Base-by-base conservation (phyloP, 2,329 filamentous ascomycete species). In the Metarhizium anisopliae region DNA sequence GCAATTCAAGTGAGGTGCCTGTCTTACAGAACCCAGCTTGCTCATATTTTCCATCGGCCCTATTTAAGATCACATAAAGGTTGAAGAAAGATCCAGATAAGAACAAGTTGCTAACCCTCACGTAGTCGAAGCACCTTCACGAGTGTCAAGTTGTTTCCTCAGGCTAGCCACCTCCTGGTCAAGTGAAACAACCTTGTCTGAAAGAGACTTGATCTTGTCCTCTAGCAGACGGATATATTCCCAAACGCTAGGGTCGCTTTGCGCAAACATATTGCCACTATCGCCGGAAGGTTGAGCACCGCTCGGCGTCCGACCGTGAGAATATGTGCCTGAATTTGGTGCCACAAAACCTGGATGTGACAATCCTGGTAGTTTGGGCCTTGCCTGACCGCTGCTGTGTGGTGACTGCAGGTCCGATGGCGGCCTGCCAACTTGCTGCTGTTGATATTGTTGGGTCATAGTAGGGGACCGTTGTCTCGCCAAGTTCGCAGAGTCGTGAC, bases 221-320 rank as follows among this genome's bases (percentile, higher is more conserved):
- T 93, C 88, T 52, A 93, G 74, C 18, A 77, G 79, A 56, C 89
- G 84, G 38, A 92, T 81, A 63, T 90, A 90, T 4, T 78, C 73
- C 86, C 86, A 90, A 8, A 92, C 74, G 47, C 83, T 84, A 59
- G 83, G 77, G 52, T 84, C 81, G 18, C 75, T 74, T 18, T 78
- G 72, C 53, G 82, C 75, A 67, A 90, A 86, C 58, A 90, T 77
- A 62, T 89, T 90, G 59, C 81, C 82, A 60, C 82, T 82, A 64
- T 82, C 85, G 52, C 78, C 80, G 47, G 72, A 74, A 20, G 79
- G 77, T 64, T 86, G 70, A 53, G 66, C 74, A 29, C 77, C 76
- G 62, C 81, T 79, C 30, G 82, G 72, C 54, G 73, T 68, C 43
- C 66, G 64, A 11, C 60, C 61, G 55, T 69, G 68, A 35, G 63